A percentile compares a stretch with the other conserved stretches of the same genome.
Evolutionary conservation across 768 basidiomycete genomes (phyloP).

Genomic region (Rhodotorula toruloides): DNA sequence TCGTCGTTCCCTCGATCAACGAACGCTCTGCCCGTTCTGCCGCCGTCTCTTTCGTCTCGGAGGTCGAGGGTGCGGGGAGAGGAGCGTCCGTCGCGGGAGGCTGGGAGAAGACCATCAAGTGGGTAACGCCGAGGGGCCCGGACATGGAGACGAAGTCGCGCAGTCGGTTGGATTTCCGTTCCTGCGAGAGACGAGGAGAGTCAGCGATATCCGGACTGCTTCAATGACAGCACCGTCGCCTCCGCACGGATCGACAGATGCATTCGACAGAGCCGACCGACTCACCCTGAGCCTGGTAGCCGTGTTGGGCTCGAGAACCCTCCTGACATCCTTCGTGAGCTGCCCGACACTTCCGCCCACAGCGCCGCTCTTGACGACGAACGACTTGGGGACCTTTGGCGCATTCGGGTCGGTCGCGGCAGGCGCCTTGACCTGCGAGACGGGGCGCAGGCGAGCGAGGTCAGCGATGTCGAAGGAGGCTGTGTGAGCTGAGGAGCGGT

Average conservation of each 20-base stretch:
- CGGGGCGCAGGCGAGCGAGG: not conserved
- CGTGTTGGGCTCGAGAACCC: constrained; percentile 97
- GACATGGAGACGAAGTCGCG: constrained; percentile 93
- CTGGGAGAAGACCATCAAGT: constrained; percentile 81
- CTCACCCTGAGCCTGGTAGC: constrained; percentile 80
- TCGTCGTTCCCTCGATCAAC: constrained; percentile 39
- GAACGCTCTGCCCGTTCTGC: constrained; percentile 32
- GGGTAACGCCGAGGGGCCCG: constrained; percentile 81
- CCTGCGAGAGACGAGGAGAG: constrained; percentile 53
- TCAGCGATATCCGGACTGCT: not conserved
- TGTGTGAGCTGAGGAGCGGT: not conserved
- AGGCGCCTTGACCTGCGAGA: constrained; percentile 29
- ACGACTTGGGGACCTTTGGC: constrained; percentile 66
- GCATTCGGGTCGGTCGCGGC: constrained; percentile 7
- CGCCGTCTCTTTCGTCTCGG: constrained; percentile 15
- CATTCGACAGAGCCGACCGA: too few relatives aligned
- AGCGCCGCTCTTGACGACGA: constrained; percentile 92
- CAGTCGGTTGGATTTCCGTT: constrained; percentile 79
- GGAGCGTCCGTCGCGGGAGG: constrained; percentile 53
- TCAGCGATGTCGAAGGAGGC: too few relatives aligned
- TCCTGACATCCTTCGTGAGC: constrained; percentile 85
- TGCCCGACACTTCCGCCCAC: constrained; percentile 81
- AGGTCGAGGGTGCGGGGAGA: constrained; percentile 1
- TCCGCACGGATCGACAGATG: not conserved
- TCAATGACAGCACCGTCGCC: too few relatives aligned